Evolutionary conservation across 2,329 filamentous ascomycete genomes (phyloP).

Genomic region (Hymenoscyphus repandus): DNA sequence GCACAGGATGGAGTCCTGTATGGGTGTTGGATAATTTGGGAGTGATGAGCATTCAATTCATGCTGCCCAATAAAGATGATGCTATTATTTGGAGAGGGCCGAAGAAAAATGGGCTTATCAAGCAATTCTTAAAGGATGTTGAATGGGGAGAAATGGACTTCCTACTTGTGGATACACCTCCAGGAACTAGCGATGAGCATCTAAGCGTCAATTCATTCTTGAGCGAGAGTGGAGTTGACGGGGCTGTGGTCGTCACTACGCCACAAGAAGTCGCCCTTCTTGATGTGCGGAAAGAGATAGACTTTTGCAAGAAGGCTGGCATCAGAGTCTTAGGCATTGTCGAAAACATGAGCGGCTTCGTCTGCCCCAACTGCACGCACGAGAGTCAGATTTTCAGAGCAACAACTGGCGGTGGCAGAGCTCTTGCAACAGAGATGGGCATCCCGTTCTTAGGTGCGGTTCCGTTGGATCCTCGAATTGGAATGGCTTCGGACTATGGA

Average conservation of each 20-base stretch:
- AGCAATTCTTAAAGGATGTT: slow-evolving; percentile 96
- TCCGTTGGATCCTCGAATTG: slow-evolving; percentile 86
- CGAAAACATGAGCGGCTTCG: slow-evolving; percentile 97
- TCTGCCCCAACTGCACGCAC: slow-evolving; percentile 86
- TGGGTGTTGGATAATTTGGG: slow-evolving; percentile 93
- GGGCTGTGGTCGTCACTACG: slow-evolving; percentile 88
- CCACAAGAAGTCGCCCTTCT: slow-evolving; percentile 90
- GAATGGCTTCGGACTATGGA: slow-evolving; percentile 94
- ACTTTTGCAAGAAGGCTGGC: slow-evolving; percentile 92
- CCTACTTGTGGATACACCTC: slow-evolving; percentile 89
- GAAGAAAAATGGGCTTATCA: slow-evolving; percentile 98
- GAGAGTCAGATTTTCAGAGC: slow-evolving; percentile 82
- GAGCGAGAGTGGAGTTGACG: slow-evolving; percentile 86
- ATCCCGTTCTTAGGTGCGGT: slow-evolving; percentile 88
- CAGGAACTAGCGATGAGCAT: slow-evolving; percentile 93
- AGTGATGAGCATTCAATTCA: slow-evolving; percentile 98
- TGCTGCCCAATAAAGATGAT: slow-evolving; percentile 89
- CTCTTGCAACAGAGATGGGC: slow-evolving; percentile 76
- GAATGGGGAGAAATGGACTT: slow-evolving; percentile 97
- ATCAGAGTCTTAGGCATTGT: slow-evolving; percentile 85
- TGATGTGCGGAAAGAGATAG: slow-evolving; percentile 94
- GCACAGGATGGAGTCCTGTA: slow-evolving; percentile 86
- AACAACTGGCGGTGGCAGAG: slow-evolving; percentile 80
- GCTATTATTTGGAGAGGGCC: slow-evolving; percentile 96
- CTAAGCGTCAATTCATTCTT: slow-evolving; percentile 88